Conservation (phyloP, 768 basidiomycete species). For the Agaricus sinodeliciosus region DNA sequence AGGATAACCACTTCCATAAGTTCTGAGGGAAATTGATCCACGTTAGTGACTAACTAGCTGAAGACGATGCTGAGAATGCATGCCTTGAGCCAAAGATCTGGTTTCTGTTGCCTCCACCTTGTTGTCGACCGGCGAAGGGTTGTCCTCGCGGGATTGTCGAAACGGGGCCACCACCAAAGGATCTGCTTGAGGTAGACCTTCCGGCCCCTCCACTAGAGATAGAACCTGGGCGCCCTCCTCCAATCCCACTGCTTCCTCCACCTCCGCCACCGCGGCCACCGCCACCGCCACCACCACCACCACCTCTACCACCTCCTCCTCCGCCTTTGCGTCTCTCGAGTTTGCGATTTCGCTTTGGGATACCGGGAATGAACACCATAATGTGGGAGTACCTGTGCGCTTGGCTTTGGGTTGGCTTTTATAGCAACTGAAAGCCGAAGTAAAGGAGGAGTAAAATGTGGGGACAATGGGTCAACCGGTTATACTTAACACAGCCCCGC, state of each 20-base stretch:
- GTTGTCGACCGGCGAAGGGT: constrained; percentile 37
- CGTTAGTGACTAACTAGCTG: constrained; percentile 2
- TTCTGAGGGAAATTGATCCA: constrained; percentile 21
- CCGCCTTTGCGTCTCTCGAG: constrained; percentile 21
- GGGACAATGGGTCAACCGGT: too few relatives aligned
- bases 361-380: constrained; percentile 22
- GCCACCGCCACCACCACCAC: constrained; percentile 18
- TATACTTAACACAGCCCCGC: too few relatives aligned
- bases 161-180: constrained; percentile 23
- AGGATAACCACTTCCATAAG: constrained; percentile 63
- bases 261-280: constrained; percentile 10
- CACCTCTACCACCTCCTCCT: constrained; percentile 18
- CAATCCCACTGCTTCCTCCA: constrained; percentile 11
- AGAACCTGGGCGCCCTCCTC: constrained; percentile 15
- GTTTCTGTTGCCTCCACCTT: constrained; percentile 46
- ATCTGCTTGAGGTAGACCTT: constrained; percentile 20
- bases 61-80: constrained; percentile 11
- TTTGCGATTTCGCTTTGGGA: constrained; percentile 16
- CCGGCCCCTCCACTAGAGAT: constrained; percentile 13
- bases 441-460: too few relatives aligned
- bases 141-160: constrained; percentile 36
- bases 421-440: too few relatives aligned
- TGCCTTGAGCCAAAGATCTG: constrained; percentile 40
- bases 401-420: too few relatives aligned
- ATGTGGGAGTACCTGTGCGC: too few relatives aligned